Evolutionary conservation across 192 early-diverging fungal genomes (phyloP), one percentile per base, ranked within the genome.

Genomic region (Martensiomyces pterosporus): DNA sequence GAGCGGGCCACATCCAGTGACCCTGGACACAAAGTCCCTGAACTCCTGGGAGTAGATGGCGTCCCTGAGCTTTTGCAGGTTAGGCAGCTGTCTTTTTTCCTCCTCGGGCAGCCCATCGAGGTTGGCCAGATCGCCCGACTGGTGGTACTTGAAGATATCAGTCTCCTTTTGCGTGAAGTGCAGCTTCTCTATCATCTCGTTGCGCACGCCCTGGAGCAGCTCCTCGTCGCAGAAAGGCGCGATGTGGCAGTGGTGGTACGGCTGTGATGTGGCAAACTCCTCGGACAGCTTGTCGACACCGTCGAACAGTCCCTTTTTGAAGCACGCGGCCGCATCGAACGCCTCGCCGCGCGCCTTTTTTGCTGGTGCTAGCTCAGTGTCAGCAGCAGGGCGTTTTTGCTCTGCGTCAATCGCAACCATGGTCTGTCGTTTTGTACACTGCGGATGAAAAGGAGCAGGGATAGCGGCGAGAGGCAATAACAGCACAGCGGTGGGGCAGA

Each of bases 141-240:
- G 87, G 55, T 82, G 67, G 51, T 85, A 82, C 63, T 85, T 84
- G 79, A 88, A 88, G 24, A 91, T 89, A 45, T 91, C 89, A 1
- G 89, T 91, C 55, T 91, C 89, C 72, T 91, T 91, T n/a, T 69
- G 58, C 8, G 87, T 89, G 47, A 84, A 88, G 42, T 83, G 80
- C 37, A 91, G 52, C 2, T 62, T 60, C 29, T 65, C 60, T 23
- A 77, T 55, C 43, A 88, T 80, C 62, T 91, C 88, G 10, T 66
- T 55, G 8, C 85, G 75, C 18, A 88, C 86, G 36, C 68, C 69
- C 4, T 69, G 61, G 12, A 91, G 53, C 25, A 91, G 71, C 6
- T 60, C 51, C 43, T 85, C 83, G 41, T 74, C 54, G 43, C 85
- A 63, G 23, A 91, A 74, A 16, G 76, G 54, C 19, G 66, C 55